These are phyloP conservation scores for Colletotrichum plurivorum DNA, from an alignment of 2,329 filamentous ascomycete species.

Conservation along the genomic window DNA sequence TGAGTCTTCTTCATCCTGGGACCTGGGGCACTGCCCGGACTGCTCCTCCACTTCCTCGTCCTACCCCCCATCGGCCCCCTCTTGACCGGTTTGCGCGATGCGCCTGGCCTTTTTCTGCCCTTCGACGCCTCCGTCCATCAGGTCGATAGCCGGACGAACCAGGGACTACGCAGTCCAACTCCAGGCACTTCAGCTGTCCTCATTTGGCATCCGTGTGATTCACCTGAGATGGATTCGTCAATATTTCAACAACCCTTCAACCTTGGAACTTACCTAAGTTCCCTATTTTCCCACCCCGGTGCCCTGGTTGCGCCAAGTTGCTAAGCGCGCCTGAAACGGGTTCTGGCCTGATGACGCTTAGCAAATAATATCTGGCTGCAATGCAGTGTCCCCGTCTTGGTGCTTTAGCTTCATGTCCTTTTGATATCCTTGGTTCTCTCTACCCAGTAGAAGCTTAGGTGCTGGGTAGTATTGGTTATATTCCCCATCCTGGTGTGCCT, in stretches of 20 bases:
- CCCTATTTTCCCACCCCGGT: neutral
- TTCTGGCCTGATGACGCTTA: constrained; percentile 29
- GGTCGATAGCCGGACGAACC: constrained; percentile 4
- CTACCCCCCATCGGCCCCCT: constrained; percentile 7
- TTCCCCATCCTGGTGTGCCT: no score
- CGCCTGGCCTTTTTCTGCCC: neutral
- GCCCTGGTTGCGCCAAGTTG: constrained; percentile 18
- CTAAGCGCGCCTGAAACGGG: constrained; percentile 26
- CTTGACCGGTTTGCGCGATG: constrained; percentile 23
- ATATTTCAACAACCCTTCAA: neutral
- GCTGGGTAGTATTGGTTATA: no score
- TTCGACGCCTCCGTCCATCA: neutral
- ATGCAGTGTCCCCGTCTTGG: constrained; percentile 14
- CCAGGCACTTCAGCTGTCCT: constrained; percentile 4
- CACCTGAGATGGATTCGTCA: neutral
- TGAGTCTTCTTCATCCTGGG: neutral
- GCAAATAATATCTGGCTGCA: constrained; percentile 15
- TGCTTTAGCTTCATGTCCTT: neutral
- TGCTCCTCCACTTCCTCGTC: neutral
- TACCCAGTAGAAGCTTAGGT: no score
- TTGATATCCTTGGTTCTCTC: no score
- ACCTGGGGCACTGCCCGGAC: neutral
- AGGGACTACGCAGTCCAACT: neutral
- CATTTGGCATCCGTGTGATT: neutral
- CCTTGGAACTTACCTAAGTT: neutral